Conservation (phyloP, 2,329 filamentous ascomycete genomes). For the Botrytis cinerea region DNA sequence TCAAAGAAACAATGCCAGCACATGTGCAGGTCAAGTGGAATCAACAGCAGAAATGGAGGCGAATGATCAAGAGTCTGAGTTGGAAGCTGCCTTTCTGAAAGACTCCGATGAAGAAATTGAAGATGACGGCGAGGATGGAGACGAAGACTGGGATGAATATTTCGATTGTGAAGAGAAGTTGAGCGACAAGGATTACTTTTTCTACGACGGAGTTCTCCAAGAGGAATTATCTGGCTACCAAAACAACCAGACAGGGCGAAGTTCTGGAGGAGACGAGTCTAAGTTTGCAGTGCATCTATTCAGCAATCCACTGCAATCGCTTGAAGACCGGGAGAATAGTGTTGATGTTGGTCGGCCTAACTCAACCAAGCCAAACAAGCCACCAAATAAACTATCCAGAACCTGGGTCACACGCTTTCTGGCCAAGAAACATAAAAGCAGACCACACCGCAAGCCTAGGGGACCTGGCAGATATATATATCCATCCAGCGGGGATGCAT, state of each 20-base stretch:
- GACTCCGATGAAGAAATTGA: not conserved
- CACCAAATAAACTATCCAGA: not conserved
- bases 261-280: not conserved
- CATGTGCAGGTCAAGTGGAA: fast-evolving
- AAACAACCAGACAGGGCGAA: not conserved
- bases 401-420: not conserved
- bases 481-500: not conserved
- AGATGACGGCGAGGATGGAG: not conserved
- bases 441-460: not conserved
- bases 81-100: not conserved
- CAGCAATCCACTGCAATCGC: not conserved
- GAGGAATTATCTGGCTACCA: not conserved
- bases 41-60: not conserved
- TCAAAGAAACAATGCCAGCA: not conserved
- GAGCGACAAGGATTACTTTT: not conserved
- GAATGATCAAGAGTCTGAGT: not conserved
- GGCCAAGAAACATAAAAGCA: not conserved
- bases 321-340: not conserved
- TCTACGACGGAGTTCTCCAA: not conserved
- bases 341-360: not conserved
- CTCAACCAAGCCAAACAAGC: fast-evolving
- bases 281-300: not conserved
- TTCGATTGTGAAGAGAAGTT: not conserved
- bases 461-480: not conserved
- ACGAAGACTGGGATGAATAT: not conserved